phyloP scores from a whole-genome alignment of 768 basidiomycete species.

The Boletus sensibilis region DNA sequence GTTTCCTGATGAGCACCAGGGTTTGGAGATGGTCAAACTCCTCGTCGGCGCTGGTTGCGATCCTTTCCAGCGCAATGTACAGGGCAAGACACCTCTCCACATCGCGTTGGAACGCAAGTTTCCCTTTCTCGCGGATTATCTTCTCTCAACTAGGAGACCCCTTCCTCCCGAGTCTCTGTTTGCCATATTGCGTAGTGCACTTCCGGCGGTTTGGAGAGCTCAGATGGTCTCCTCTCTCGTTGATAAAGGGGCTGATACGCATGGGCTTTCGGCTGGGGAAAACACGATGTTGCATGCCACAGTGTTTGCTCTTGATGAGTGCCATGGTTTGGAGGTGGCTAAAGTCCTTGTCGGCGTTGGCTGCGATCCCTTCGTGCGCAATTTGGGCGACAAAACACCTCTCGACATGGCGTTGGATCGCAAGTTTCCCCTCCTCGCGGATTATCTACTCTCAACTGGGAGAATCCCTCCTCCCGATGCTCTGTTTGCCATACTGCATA shows the following conservation, averaged over 20 bases:
- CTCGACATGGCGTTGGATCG: constrained; percentile 6
- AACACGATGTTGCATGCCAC: background rate
- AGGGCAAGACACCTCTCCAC: constrained; percentile 2
- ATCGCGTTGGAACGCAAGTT: background rate
- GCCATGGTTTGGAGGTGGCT: background rate
- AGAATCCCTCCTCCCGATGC: background rate
- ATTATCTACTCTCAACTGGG: background rate
- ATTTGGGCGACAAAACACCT: background rate
- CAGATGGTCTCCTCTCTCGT: background rate
- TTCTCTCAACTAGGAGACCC: background rate
- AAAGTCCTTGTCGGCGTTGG: constrained; percentile 5
- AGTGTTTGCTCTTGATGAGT: background rate
- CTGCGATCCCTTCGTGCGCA: background rate
- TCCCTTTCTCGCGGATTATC: background rate
- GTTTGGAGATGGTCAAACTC: background rate
- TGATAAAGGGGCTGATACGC: background rate
- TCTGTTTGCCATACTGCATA: background rate
- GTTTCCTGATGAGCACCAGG: background rate
- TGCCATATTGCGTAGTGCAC: background rate
- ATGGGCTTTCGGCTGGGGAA: background rate
- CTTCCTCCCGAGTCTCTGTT: background rate
- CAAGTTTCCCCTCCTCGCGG: background rate
- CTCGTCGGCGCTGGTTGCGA: constrained; percentile 11
- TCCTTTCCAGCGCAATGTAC: background rate
- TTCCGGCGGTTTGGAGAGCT: background rate